Base-by-base conservation (phyloP, 2,329 filamentous ascomycete genomes). In the Hymenoscyphus infarciens region DNA sequence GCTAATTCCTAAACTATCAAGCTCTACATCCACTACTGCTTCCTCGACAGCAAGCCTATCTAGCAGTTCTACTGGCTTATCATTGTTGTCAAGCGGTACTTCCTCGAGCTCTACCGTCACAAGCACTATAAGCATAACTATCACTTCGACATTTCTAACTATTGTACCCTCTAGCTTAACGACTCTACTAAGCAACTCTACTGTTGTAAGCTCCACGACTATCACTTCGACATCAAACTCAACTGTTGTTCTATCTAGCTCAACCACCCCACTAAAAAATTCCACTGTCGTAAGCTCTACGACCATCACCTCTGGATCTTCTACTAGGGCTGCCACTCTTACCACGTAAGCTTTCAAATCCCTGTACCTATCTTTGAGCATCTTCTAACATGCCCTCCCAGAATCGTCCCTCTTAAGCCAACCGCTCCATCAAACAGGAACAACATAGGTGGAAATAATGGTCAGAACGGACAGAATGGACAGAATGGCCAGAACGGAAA, bases 21-120 rank as follows among this genome's bases (percentile, higher is more conserved):
- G 56, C 35, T 25, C 33, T 27, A 49, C 19, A 35, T 68, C 71
- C 64, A 78, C 77, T 71, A 73, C 69, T 13, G 67, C 62, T 63
- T 68, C 71, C 16, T 38, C 35, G 10, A 38, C 35, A 25, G 54
- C 60, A 13, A 56, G 56, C 15, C 64, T 61, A 31, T 49, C 39
- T 4, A 45, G 16, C 11, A 27, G 38, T n/a, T 19, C 57, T 22
- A 31, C 35, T 8, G 16, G 11, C 16, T 25, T 39, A 19, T 49
- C 59, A 3, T 42, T 63, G 22, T 61, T 62, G 16, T 62, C 59
- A 27, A 63, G 64, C 1, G 56, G 57, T 5, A 63, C 61, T 16
- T 39, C 16, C 7, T 52, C 27, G 11, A 59, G 27, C 45, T 35
- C 42, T 27, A 31, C 8, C 19, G 29, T 13, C 42, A 59, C 19